Evolutionary conservation across 2,329 filamentous ascomycete species (phyloP), one percentile per base, ranked within the genome.

Genomic region (Ophiostoma ips): DNA sequence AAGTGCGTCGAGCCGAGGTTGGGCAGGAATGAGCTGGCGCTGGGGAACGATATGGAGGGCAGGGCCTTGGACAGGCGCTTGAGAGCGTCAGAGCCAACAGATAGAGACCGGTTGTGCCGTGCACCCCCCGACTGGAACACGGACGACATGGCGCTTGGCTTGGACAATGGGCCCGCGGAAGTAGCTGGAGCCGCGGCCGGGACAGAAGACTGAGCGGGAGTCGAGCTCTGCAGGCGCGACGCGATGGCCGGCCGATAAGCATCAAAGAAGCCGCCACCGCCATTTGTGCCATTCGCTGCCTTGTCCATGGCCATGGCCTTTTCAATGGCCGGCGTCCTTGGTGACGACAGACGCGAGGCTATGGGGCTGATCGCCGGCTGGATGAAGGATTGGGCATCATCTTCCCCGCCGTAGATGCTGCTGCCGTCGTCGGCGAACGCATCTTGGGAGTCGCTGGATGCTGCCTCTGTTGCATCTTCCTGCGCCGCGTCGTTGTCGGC

Each of bases 331-430:
- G 76, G 73, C 0, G 75, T 80, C 50, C 66, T 70, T 5, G 70
- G 64, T 3, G 73, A 71, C 12, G 75, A 74, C 36, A 80, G 64
- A 44, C 75, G 71, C 5, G 73, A 75, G 9, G 76, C 77, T 19
- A 68, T 67, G 7, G 69, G 68, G 59, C 76, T 80, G 55, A 82
- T 71, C 21, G 76, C 69, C 2, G 76, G 75, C 58, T 77, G 76
- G 46, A 82, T 68, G 43, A 80, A 69, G 8, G 75, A 76, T 55
- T 77, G 74, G 5, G 73, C 77, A 55, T 75, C 75, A 57, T 79
- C 75, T 51, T 73, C 67, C 43, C 74, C 71, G 45, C 66, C 65
- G 30, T 68, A 68, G 28, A 58, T 52, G 37, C 44, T 52, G 44
- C 53, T 52, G 34, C 16, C 51, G 38, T 66, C 66, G 36, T 70